Evolutionary conservation across 2,329 filamentous ascomycete genomes (phyloP).

Genomic region (Exutisphaerella laricina): DNA sequence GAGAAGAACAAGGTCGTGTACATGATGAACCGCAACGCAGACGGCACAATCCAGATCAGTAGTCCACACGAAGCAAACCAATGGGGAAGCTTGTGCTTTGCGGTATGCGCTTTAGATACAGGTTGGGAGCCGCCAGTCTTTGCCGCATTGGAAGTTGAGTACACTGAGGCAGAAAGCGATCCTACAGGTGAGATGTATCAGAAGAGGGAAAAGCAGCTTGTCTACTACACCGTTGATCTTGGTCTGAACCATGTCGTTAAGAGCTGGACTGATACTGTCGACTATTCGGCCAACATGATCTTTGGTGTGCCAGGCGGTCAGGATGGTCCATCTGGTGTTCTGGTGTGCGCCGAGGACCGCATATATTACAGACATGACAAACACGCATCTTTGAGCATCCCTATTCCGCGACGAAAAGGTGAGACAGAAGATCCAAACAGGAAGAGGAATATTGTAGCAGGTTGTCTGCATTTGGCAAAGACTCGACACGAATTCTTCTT

Average conservation of each 20-base stretch:
- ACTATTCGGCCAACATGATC: slow-evolving; percentile 79
- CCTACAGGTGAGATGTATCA: slow-evolving; percentile 74
- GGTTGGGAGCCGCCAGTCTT: slow-evolving; percentile 98
- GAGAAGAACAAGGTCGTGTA: slow-evolving; percentile 99
- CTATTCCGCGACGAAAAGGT: slow-evolving; percentile 80
- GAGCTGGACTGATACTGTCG: slow-evolving; percentile 92
- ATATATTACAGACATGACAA: slow-evolving; percentile 98
- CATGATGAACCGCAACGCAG: slow-evolving; percentile 89
- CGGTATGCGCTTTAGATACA: slow-evolving; percentile 82
- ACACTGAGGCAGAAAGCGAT: slow-evolving; percentile 85
- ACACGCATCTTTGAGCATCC: slow-evolving; percentile 79
- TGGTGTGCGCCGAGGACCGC: slow-evolving; percentile 90
- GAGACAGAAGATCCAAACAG: slow-evolving; percentile 87
- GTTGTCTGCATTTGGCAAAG: slow-evolving; percentile 96
- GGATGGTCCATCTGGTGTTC: slow-evolving; percentile 88
- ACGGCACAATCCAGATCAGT: slow-evolving; percentile 93
- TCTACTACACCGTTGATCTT: slow-evolving; percentile 96
- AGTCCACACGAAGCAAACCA: slow-evolving; percentile 96
- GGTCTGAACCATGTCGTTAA: slow-evolving; percentile 95
- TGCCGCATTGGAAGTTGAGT: slow-evolving; percentile 89
- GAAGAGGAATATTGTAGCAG: slow-evolving; percentile 79
- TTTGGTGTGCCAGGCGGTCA: slow-evolving; percentile 94
- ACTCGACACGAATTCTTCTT: slow-evolving; percentile 83
- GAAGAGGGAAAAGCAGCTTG: slow-evolving; percentile 80
- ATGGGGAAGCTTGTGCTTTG: slow-evolving; percentile 82